Base-by-base conservation (phyloP, 106 monocot species). In the Dendrobium huoshanense region DNA sequence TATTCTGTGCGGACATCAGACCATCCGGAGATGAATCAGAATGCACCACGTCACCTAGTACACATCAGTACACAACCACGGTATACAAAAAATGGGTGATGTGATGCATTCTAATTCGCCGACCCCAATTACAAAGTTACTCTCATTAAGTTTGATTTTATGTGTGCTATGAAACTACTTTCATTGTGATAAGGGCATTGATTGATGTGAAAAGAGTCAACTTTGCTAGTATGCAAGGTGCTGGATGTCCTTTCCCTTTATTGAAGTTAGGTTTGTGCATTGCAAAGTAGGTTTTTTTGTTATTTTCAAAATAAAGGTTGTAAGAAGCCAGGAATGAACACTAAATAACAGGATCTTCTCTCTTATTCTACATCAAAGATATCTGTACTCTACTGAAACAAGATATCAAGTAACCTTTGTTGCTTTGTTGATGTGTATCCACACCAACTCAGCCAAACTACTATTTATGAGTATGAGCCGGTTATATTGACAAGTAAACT, bases 221-320 rank as follows among this genome's bases (percentile, higher is more conserved):
- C 17, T 61, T 61, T 61, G 20, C 17, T 61, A 20, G 59, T 5
- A 61, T 18, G 20, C 17, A 61, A 22, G 59, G 6, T 61, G 59
- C 2, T 61, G 59, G 59, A 20, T 20, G 2, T 61, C 59, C 16
- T 20, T 61, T 20, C n/a, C 59, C 18, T 61, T 61, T 61, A 61
- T 61, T 20, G 59, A 61, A 61, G 59, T 22, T 61, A 61, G 59
- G 59, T 68, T 68, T 68, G 68, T 68, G 68, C 29, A 68, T 68
- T 25, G 64, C 24, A 68, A 68, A 31, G 68, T 29, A 27, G 68
- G n/a, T n/a, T 31, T 27, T 68, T 68, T 5, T 68, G 29, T 29
- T 27, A 68, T 29, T 68, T 68, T 68, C 68, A 27, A 68, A 10
- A 33, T 68, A 29, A 64, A 64, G 16, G 16, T 22, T 64, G 54